Evolutionary conservation across 345 rosid genomes (phyloP).

Genomic region (Citrus maxima): DNA sequence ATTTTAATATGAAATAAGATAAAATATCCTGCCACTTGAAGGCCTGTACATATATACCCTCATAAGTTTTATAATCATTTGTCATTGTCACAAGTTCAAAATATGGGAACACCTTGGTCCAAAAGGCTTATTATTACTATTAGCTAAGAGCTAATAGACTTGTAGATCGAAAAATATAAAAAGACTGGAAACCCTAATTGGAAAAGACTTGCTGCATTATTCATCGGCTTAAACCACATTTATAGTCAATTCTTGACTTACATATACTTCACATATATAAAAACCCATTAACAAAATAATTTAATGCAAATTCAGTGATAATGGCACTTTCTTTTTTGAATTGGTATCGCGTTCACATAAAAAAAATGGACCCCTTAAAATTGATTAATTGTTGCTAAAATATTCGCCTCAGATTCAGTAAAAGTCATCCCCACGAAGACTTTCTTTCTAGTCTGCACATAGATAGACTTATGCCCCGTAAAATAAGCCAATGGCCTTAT

Average conservation of each 20-base stretch:
- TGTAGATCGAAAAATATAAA: not conserved
- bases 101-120: not conserved
- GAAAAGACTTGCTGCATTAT: not conserved
- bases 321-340: not conserved
- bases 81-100: not conserved
- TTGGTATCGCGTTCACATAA: slow-evolving; percentile 5
- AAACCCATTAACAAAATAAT: not conserved
- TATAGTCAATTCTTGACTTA: not conserved
- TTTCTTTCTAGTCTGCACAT: not conserved
- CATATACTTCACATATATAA: not conserved
- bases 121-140: not conserved
- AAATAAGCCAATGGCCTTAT: not conserved
- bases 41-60: not conserved
- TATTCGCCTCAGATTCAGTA: slow-evolving; percentile 3
- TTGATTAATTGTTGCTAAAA: not conserved
- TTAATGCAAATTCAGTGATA: not conserved
- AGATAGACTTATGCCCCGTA: not conserved
- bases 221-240: not conserved
- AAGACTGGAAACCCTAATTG: not conserved
- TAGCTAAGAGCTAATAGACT: not conserved
- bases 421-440: slow-evolving; percentile 11
- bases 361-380: not conserved
- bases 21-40: not conserved
- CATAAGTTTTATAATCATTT: not conserved
- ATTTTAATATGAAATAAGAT: not conserved